Conservation (phyloP, 1,284 basidiomycete species). For the Malassezia psittaci region DNA sequence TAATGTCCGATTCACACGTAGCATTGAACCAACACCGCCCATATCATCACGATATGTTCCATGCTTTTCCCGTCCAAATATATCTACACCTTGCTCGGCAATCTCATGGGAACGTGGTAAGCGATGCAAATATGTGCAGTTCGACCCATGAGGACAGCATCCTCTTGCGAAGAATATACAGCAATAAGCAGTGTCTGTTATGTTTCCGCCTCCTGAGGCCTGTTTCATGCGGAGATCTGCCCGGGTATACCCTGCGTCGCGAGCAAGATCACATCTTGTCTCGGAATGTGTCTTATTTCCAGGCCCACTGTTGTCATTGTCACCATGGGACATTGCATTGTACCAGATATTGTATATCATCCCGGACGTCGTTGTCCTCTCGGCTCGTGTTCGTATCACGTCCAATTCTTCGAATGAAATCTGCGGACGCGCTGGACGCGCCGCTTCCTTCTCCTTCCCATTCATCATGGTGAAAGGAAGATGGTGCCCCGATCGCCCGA, state of each 20-base stretch:
- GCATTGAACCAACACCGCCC: slow-evolving; percentile 96
- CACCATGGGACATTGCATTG: slow-evolving; percentile 78
- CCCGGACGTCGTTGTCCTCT: slow-evolving; percentile 27
- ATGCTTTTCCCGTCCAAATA: slow-evolving; percentile 94
- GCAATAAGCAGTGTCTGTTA: slow-evolving; percentile 68
- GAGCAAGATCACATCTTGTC: slow-evolving; percentile 76
- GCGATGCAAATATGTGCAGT: slow-evolving; percentile 87
- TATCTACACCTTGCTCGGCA: slow-evolving; percentile 85
- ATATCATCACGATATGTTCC: slow-evolving; percentile 96
- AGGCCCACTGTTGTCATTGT: slow-evolving; percentile 50
- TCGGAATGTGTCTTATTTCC: slow-evolving; percentile 74
- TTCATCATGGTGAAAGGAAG: neutral
- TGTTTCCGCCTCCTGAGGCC: slow-evolving; percentile 4
- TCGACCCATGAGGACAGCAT: slow-evolving; percentile 89
- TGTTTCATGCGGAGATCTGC: slow-evolving; percentile 23
- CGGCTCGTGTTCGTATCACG: slow-evolving; percentile 33
- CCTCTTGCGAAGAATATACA: slow-evolving; percentile 94
- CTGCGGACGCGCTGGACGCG: slow-evolving; percentile 39
- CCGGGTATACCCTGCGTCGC: slow-evolving; percentile 75
- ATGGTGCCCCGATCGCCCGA: slow-evolving; percentile 1
- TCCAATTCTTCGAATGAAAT: slow-evolving; percentile 35
- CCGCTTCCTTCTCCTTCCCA: slow-evolving; percentile 11
- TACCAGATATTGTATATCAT: slow-evolving; percentile 75
- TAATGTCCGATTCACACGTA: slow-evolving; percentile 80
- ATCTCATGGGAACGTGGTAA: slow-evolving; percentile 58